These are phyloP conservation scores for Trypanosoma boissoni DNA, from an alignment of 208 protist species.

Conservation along the genomic window DNA sequence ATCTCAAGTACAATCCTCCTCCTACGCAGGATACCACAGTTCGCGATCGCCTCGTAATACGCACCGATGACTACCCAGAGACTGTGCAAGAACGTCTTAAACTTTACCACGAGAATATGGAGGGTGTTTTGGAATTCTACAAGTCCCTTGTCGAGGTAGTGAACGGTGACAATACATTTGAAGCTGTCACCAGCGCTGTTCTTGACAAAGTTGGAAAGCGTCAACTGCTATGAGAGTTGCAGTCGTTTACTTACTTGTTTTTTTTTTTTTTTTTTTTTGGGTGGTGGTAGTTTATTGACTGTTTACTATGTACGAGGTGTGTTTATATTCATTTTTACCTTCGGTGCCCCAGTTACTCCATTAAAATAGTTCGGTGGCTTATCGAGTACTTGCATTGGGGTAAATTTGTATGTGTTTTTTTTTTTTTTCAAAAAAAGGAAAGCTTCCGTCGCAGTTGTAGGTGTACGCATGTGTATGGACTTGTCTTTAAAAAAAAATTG, in stretches of 20 bases:
- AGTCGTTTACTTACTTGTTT: background rate
- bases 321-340: background rate
- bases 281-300: background rate
- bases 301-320: too few relatives aligned
- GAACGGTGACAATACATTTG: slow-evolving; percentile 43
- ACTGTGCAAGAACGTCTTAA: slow-evolving; percentile 64
- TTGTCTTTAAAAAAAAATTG: too few relatives aligned
- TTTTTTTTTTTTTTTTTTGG: slow-evolving; percentile 27
- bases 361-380: too few relatives aligned
- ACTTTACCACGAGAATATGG: slow-evolving; percentile 62
- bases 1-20: slow-evolving; percentile 87
- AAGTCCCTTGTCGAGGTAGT: slow-evolving; percentile 42
- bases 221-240: slow-evolving; percentile 4
- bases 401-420: too few relatives aligned
- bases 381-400: too few relatives aligned
- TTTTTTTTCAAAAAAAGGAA: too few relatives aligned
- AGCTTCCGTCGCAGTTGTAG: too few relatives aligned
- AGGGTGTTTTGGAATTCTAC: slow-evolving; percentile 68
- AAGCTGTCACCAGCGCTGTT: slow-evolving; percentile 43
- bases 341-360: too few relatives aligned
- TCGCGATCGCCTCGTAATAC: slow-evolving; percentile 78
- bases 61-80: slow-evolving; percentile 76
- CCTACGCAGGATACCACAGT: slow-evolving; percentile 65
- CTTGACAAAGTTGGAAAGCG: slow-evolving; percentile 31
- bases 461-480: too few relatives aligned